Evolutionary conservation across 2,329 filamentous ascomycete species (phyloP).

Genomic region (Pyricularia sp.): DNA sequence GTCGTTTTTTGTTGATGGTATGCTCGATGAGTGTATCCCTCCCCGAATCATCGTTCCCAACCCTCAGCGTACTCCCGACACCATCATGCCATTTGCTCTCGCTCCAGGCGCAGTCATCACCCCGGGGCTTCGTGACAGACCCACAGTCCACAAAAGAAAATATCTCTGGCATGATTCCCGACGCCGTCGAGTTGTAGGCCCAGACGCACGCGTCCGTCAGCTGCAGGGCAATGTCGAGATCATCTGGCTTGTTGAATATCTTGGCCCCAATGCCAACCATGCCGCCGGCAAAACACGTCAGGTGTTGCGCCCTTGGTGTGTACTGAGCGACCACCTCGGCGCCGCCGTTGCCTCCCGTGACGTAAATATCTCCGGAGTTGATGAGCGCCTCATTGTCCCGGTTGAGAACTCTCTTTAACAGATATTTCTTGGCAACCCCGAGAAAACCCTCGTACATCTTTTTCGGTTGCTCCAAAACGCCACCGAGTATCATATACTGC

Average conservation of each 20-base stretch:
- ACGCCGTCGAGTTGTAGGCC: slow-evolving; percentile 47
- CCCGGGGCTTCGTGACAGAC: slow-evolving; percentile 18
- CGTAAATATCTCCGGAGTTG: slow-evolving; percentile 33
- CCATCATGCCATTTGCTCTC: slow-evolving; percentile 16
- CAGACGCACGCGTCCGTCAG: slow-evolving; percentile 57
- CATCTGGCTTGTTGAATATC: slow-evolving; percentile 44
- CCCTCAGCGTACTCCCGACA: slow-evolving; percentile 11
- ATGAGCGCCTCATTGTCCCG: slow-evolving; percentile 29
- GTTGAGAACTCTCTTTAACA: slow-evolving; percentile 28
- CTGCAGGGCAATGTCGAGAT: slow-evolving; percentile 46
- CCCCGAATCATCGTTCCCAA: slow-evolving; percentile 6
- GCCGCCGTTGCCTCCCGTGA: slow-evolving; percentile 10
- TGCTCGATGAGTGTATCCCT: slow-evolving; percentile 21
- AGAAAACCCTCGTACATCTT: slow-evolving; percentile 19
- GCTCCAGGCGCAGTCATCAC: slow-evolving; percentile 14
- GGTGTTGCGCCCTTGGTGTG: slow-evolving; percentile 37
- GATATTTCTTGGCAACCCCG: slow-evolving; percentile 25
- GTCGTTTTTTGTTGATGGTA: slow-evolving; percentile 28
- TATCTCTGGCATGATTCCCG: slow-evolving; percentile 54
- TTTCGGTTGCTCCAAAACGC: slow-evolving; percentile 34
- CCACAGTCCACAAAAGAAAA: slow-evolving; percentile 37
- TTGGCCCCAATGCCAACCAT: slow-evolving; percentile 56
- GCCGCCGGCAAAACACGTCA: slow-evolving; percentile 54
- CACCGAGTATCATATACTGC: slow-evolving; percentile 58
- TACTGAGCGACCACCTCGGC: slow-evolving; percentile 11